Conservation (phyloP, 1,139 yeast genomes). For the Taphrina betulina region DNA sequence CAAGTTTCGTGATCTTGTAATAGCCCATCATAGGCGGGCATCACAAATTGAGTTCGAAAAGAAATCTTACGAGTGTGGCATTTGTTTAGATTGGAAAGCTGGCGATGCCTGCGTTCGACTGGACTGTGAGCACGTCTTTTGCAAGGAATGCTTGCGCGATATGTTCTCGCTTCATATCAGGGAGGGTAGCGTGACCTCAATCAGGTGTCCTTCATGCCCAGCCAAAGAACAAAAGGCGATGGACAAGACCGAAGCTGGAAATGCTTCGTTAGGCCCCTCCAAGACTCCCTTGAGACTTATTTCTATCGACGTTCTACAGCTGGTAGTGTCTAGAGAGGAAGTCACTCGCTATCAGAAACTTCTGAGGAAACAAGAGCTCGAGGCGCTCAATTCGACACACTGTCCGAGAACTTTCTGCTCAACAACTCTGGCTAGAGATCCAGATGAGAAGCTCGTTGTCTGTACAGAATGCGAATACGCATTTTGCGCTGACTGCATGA, state of each 20-base stretch:
- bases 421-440: constrained; percentile 24
- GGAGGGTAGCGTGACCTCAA: constrained; percentile 27
- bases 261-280: too few species aligned
- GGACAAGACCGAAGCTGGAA: background rate
- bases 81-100: constrained; percentile 21
- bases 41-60: constrained; percentile 3
- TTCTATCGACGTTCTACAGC: background rate
- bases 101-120: constrained; percentile 25
- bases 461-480: constrained; percentile 29
- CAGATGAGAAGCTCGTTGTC: constrained; percentile 32
- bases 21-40: constrained; percentile 10
- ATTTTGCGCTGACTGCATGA: constrained; percentile 29
- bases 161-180: constrained; percentile 26
- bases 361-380: constrained; percentile 26
- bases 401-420: constrained; percentile 33
- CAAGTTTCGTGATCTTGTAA: background rate
- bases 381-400: constrained; percentile 20
- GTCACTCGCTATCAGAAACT: constrained; percentile 16
- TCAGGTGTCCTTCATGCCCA: constrained; percentile 26
- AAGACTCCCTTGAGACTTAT: background rate
- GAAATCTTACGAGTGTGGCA: constrained; percentile 14
- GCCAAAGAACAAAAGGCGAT: background rate
- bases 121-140: constrained; percentile 19
- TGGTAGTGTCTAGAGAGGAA: constrained; percentile 12
- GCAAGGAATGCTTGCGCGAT: constrained; percentile 29